Evolutionary conservation across 177 flowering plant species (phyloP), one percentile per base, ranked within the genome.

Genomic region (Tripterygium wilfordii): DNA sequence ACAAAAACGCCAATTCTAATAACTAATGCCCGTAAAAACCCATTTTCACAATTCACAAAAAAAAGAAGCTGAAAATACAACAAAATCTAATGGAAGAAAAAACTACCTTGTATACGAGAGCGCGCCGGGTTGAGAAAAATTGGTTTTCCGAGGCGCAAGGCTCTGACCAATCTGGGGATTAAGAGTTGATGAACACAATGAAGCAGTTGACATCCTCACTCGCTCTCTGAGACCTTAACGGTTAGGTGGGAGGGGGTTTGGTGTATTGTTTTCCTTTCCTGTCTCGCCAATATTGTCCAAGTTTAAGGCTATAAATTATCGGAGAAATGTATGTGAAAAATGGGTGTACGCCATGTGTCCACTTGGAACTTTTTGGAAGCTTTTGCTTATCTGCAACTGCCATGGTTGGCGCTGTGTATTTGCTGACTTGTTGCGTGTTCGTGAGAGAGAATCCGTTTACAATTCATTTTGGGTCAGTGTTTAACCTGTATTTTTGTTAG

Each of bases 101-200:
- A 32, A 36, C 22, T 49, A 79, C 85, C 83, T 77, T 19, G 81
- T 37, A n/a, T 66, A 54, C 30, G 64, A 55, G 24, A 67, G 32
- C 0, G 76, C 65, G 39, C 8, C 57, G 59, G 85, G 60, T 38
- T 49, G 68, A 40, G 57, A 57, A 28, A 61, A 49, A 55, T 75
- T 53, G 43, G 59, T 37, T 25, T 50, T 74, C 32, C 49, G 83
- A 36, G 70, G 68, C 62, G 51, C 63, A 36, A 64, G 54, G 18
- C 43, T 62, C 8, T 64, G 65, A 43, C 66, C 64, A 49, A 79
- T 57, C 17, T 76, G 75, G 70, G 45, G 69, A 63, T 73, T 66
- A 53, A 70, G 74, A 53, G 83, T 57, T 12, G 90, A 74, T 29
- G 84, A 78, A 57, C 79, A 69, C 60, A 85, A 56, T 0, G 85